These are phyloP conservation scores for Hibiscus mutabilis DNA, from an alignment of 345 rosid genomes.

Conservation along the genomic window DNA sequence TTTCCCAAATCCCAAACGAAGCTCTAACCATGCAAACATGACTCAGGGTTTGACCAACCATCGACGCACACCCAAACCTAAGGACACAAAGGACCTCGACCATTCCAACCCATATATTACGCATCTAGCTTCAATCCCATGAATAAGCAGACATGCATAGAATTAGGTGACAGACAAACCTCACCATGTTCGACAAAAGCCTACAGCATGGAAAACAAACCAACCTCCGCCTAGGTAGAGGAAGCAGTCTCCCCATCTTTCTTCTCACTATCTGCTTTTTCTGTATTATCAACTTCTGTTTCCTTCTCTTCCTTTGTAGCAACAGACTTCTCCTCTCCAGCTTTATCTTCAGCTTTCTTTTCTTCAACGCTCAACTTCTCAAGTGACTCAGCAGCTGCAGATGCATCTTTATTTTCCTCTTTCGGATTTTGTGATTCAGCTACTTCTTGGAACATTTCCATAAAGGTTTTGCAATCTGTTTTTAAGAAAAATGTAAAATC, in stretches of 20 bases:
- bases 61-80: slow-evolving; percentile 27
- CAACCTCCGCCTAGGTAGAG: not conserved
- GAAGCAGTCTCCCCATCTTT: not conserved
- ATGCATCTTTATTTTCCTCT: slow-evolving; percentile 64
- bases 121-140: not conserved
- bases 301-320: slow-evolving; percentile 30
- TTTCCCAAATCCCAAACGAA: slow-evolving; percentile 9
- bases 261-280: not conserved
- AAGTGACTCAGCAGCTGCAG: slow-evolving; percentile 60
- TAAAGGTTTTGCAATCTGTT: slow-evolving; percentile 78
- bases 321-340: slow-evolving; percentile 17
- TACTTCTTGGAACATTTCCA: slow-evolving; percentile 70
- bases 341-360: slow-evolving; percentile 24
- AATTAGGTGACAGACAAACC: not conserved
- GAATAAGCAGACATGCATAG: slow-evolving; percentile 10
- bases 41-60: slow-evolving; percentile 19
- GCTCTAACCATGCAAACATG: slow-evolving; percentile 32
- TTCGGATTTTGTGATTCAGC: slow-evolving; percentile 51
- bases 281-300: slow-evolving; percentile 24
- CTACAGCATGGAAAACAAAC: not conserved
- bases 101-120: slow-evolving; percentile 16
- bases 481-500: not conserved
- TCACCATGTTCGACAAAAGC: not conserved
- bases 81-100: slow-evolving; percentile 23
- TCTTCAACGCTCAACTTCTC: slow-evolving; percentile 70